phyloP scores from a whole-genome alignment of 148 eudicot species.

The Vaccinium corymbosum region DNA sequence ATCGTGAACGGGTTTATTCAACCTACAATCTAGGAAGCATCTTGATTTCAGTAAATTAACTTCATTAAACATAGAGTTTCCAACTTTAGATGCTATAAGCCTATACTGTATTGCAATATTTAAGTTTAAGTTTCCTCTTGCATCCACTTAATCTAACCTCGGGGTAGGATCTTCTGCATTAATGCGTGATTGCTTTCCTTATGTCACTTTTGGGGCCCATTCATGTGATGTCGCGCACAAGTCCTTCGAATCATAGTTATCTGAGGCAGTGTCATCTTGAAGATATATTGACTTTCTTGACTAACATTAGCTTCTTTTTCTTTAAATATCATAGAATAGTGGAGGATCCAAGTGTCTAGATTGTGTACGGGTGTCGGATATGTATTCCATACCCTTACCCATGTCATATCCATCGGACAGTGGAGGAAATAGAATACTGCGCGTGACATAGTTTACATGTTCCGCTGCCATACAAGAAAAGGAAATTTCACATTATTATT shows the following conservation, averaged over 20 bases:
- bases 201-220: not conserved
- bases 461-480: constrained; percentile 9
- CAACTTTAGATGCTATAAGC: not conserved
- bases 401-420: not conserved
- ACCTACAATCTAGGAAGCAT: no score
- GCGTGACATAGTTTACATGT: not conserved
- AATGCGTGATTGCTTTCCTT: not conserved
- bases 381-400: not conserved
- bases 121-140: not conserved
- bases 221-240: not conserved
- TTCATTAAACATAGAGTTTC: not conserved
- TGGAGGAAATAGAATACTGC: not conserved
- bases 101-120: not conserved
- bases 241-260: not conserved
- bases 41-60: not conserved
- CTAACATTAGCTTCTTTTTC: not conserved
- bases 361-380: not conserved
- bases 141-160: not conserved
- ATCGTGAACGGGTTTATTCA: no score
- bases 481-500: constrained; percentile 11
- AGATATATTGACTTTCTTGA: not conserved
- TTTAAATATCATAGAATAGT: not conserved
- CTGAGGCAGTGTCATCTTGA: not conserved
- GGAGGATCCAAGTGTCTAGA: not conserved
- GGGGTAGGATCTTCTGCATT: not conserved